Evolutionary conservation across 345 rosid genomes (phyloP).

Genomic region (Pelargonium nanum): DNA sequence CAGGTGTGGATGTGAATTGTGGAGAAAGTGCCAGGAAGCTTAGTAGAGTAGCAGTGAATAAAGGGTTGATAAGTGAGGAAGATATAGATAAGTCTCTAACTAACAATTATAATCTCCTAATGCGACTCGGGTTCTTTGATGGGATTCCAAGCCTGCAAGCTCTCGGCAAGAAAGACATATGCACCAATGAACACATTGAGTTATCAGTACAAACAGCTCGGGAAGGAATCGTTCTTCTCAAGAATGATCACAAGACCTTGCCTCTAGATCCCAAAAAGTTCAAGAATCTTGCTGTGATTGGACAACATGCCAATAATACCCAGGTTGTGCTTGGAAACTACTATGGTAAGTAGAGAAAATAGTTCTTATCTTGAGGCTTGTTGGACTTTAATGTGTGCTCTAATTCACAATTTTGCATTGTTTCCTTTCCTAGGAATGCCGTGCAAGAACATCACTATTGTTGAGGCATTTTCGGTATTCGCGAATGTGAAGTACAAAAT

Average conservation of each 20-base stretch:
- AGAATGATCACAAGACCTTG: constrained; percentile 30
- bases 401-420: not conserved
- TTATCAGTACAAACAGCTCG: constrained; percentile 37
- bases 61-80: constrained; percentile 30
- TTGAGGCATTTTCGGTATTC: constrained; percentile 21
- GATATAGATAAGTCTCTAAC: constrained; percentile 29
- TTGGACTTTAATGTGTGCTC: too few relatives aligned
- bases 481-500: constrained; percentile 18
- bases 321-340: constrained; percentile 36
- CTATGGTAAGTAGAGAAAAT: constrained; percentile 32
- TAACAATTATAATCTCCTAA: constrained; percentile 32
- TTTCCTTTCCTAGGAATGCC: constrained; percentile 21
- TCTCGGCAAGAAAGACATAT: constrained; percentile 39
- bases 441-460: constrained; percentile 18
- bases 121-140: constrained; percentile 53
- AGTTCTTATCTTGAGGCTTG: too few relatives aligned
- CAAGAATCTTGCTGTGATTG: constrained; percentile 25
- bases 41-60: constrained; percentile 29
- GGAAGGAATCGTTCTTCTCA: constrained; percentile 41
- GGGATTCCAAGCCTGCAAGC: constrained; percentile 37
- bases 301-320: constrained; percentile 42
- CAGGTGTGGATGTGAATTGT: constrained; percentile 48
- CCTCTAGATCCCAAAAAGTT: constrained; percentile 21
- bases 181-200: constrained; percentile 29
- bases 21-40: constrained; percentile 28